phyloP scores from a whole-genome alignment of 306 rosid species.

The Cucumis hystrix region DNA sequence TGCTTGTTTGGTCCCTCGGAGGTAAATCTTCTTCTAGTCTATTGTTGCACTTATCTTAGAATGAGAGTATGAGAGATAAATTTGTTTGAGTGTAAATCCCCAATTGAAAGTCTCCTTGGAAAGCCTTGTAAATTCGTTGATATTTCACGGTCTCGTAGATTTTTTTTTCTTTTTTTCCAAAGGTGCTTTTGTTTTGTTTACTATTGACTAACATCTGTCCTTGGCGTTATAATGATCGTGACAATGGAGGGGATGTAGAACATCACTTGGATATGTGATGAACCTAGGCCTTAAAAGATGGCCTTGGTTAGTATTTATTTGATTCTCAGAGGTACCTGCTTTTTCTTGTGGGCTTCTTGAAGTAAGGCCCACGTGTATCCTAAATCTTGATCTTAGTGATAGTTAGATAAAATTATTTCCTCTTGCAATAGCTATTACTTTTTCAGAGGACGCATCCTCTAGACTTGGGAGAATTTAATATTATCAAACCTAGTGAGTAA shows the following conservation, averaged over 20 bases:
- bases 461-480: neutral
- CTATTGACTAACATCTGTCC: neutral
- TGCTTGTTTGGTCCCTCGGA: conserved; percentile 95
- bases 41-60: conserved; percentile 8
- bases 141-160: neutral
- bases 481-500: neutral
- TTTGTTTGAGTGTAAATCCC: neutral
- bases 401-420: neutral
- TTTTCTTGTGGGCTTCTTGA: neutral
- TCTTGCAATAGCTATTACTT: neutral
- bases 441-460: neutral
- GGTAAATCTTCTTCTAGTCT: conserved; percentile 29
- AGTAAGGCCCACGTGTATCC: neutral
- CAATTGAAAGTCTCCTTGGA: neutral
- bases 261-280: neutral
- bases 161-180: neutral
- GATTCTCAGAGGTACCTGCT: neutral
- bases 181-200: neutral
- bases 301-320: neutral
- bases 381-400: neutral
- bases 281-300: neutral
- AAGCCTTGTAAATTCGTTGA: neutral
- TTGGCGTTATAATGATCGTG: neutral
- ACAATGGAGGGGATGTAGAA: neutral
- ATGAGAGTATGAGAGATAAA: neutral